phyloP scores from a whole-genome alignment of 2,329 filamentous ascomycete genomes.

The Sclerotinia nivalis region DNA sequence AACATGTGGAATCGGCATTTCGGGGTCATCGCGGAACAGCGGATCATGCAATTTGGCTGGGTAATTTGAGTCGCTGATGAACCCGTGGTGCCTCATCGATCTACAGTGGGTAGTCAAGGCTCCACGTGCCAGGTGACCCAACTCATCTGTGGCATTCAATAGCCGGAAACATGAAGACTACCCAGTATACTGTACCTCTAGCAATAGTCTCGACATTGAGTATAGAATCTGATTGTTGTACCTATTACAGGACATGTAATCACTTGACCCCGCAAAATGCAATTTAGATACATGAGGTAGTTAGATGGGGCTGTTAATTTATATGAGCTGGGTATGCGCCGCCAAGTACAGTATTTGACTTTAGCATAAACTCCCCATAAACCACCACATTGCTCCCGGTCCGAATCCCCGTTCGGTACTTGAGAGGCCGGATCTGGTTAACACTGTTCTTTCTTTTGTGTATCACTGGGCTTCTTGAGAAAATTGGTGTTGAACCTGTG shows the following conservation, averaged over 20 bases:
- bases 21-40: neutral
- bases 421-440: neutral
- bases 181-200: neutral
- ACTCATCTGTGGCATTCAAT: neutral
- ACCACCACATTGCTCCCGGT: conserved; percentile 12
- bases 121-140: neutral
- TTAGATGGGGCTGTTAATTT: neutral
- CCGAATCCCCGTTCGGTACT: conserved; percentile 12
- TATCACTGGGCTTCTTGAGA: neutral
- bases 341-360: conserved; percentile 17
- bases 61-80: neutral
- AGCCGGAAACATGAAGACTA: neutral
- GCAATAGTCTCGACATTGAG: neutral
- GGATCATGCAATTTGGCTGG: conserved; percentile 11
- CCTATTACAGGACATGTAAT: neutral
- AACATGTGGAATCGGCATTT: neutral
- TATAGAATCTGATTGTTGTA: neutral
- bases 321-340: neutral
- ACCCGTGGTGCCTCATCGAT: neutral
- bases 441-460: neutral
- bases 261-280: neutral
- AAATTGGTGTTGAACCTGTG: neutral
- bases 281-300: neutral
- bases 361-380: conserved; percentile 23
- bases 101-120: neutral